Evolutionary conservation across 1,139 yeast species (phyloP), one percentile per base, ranked within the genome.

Genomic region (Saccharomycopsis hybrid): DNA sequence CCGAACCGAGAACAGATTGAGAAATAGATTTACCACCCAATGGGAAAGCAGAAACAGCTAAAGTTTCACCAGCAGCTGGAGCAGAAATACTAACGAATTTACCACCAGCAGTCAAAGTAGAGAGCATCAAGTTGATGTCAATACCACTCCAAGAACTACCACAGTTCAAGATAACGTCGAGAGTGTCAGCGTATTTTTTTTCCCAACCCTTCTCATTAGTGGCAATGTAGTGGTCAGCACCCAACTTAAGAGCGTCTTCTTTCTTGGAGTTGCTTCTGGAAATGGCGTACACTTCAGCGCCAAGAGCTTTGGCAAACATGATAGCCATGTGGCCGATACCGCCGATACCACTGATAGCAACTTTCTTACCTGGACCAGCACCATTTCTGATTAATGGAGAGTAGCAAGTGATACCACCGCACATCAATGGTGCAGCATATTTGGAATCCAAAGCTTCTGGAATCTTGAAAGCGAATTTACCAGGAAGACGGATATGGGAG

Each of bases 341-440:
- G 50, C 81, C 80, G 51, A 77, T 67, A 48, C 82, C 82, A 53
- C 71, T 68, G 53, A 77, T 62, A 45, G 78, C 82, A 43, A 77
- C 78, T 46, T 65, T 69, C 48, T 65, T 65, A 44, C 74, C 73
- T 51, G 76, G 75, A 11, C 29, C 42, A 46, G 76, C 65, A 49
- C 78, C 81, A 52, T 73, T 73, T 51, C 74, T 73, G 54, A 57
- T 65, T 54, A 81, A 62, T 41, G 87, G 87, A 4, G 80, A 70
- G 65, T 68, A 80, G 1, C 76, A 79, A 25, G 87, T 82, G 58
- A 79, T 68, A 52, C 87, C 87, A 41, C 81, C 86, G 67, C 87
- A 82, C 69, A 81, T 66, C 61, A 82, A 69, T 29, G 86, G 85
- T 18, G 84, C 85, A 38, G 80, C 85, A 48, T 66, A 63, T 48